Conservation (phyloP, 306 rosid species). For the Cicer judaicum region DNA sequence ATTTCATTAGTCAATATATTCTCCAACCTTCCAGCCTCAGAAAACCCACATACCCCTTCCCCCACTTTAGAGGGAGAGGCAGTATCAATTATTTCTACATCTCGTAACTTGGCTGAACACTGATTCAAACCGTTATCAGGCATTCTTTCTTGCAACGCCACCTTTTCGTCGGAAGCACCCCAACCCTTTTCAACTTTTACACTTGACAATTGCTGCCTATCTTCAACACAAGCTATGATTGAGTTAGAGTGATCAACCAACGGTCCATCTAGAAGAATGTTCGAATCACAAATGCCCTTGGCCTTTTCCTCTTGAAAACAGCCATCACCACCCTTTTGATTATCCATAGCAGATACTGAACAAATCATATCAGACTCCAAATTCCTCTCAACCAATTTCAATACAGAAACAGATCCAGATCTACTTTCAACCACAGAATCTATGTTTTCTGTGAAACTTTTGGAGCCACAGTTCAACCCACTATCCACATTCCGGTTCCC, state of each 20-base stretch:
- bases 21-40: constrained; percentile 39
- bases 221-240: constrained; percentile 48
- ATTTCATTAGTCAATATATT: constrained; percentile 42
- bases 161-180: constrained; percentile 49
- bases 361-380: constrained; percentile 26
- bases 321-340: constrained; percentile 39
- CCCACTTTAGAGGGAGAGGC: constrained; percentile 38
- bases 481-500: constrained; percentile 51
- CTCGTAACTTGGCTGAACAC: constrained; percentile 45
- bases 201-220: constrained; percentile 45
- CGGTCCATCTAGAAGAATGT: constrained; percentile 48
- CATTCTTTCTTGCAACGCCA: constrained; percentile 44
- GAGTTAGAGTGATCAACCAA: constrained; percentile 40
- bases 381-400: constrained; percentile 28
- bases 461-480: constrained; percentile 43
- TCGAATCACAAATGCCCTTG: constrained; percentile 45
- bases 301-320: constrained; percentile 44
- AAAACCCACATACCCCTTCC: constrained; percentile 47
- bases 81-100: constrained; percentile 46
- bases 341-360: constrained; percentile 48
- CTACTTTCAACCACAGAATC: constrained; percentile 43
- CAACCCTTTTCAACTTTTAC: constrained; percentile 42
- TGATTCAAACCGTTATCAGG: constrained; percentile 49
- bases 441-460: constrained; percentile 41
- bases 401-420: constrained; percentile 49